Evolutionary conservation across 1,139 yeast genomes (phyloP), one percentile per base, ranked within the genome.

Genomic region (Nakaseomyces kungkrabaensis): DNA sequence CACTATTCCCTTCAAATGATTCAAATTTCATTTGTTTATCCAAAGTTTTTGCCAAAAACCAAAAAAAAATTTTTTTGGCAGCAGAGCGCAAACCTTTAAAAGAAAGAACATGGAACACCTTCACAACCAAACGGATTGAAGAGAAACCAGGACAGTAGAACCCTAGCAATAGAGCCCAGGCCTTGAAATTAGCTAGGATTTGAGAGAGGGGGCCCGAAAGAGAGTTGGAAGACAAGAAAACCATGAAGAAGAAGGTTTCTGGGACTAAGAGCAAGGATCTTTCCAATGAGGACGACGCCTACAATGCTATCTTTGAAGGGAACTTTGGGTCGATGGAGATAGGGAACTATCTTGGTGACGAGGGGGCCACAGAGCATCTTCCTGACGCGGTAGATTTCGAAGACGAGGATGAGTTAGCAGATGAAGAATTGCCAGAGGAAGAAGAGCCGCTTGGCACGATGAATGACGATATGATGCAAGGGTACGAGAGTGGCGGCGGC

Each of bases 311-410:
- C 26, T 62, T 71, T 51, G 60, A 61, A n/a, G 71, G 70, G 3
- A 65, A 63, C 32, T 59, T 68, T 53, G 72, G 72, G 3, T 59
- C 70, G 0, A 52, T 70, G 47, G 71, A 69, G 47, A 63, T 70
- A 29, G 63, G 66, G 34, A 59, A 55, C 27, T 57, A 66, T 44
- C 63, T 66, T 38, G 58, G 25, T 42, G 48, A 34, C 31, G 44
- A 29, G 7, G 66, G 61, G 4, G 63, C 59, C 42, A 72, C 79
- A 49, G 66, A 76, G 51, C 97, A 90, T 66, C 92, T 94, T 1
- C 96, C 81, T 4, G 92, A 90, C 65, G 97, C 98, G n/a, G 72
- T 89, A 43, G 97, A 92, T 67, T 92, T 86, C 64, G 97, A 88
- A 61, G 96, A 88, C 63, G 95, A 87, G 56, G 97, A 90, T 58